phyloP scores from a whole-genome alignment of 331 rosid species.

The Rhamnella rubrinervis region DNA sequence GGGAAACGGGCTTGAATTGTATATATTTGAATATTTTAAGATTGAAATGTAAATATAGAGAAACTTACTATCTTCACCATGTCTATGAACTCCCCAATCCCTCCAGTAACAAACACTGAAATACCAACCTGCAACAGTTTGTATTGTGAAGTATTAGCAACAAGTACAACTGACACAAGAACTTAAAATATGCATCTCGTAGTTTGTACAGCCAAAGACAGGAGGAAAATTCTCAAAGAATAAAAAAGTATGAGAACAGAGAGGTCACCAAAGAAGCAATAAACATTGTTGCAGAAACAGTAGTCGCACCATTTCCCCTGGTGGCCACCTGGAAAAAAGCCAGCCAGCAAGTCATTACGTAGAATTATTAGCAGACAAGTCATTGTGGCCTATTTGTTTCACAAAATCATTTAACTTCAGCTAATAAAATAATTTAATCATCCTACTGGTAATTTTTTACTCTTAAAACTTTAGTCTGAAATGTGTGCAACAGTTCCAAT shows the following conservation, averaged over 20 bases:
- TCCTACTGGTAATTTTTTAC: too few relatives aligned
- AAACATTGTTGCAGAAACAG: constrained; percentile 89
- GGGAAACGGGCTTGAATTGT: constrained; percentile 13
- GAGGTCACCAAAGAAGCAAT: constrained; percentile 69
- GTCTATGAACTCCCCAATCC: constrained; percentile 98
- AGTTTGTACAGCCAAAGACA: not conserved
- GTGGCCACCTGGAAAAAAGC: constrained; percentile 59
- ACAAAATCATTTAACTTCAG: too few relatives aligned
- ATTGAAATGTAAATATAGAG: constrained; percentile 12
- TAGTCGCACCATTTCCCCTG: constrained; percentile 84
- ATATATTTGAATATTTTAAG: constrained; percentile 7
- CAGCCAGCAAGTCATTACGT: constrained; percentile 12
- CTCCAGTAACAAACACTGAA: constrained; percentile 87
- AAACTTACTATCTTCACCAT: constrained; percentile 70
- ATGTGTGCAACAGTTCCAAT: too few relatives aligned
- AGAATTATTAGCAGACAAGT: constrained; percentile 4
- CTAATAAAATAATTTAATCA: too few relatives aligned
- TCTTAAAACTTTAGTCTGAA: too few relatives aligned
- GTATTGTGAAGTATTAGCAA: not conserved
- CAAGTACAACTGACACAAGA: constrained; percentile 17
- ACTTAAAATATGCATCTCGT: not conserved
- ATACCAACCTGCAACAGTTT: constrained; percentile 65
- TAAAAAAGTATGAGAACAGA: constrained; percentile 1
- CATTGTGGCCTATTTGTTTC: not conserved
- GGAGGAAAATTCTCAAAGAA: not conserved